A percentile compares a stretch with the other conserved stretches of the same genome.
phyloP scores from a whole-genome alignment of 2,329 filamentous ascomycete genomes.

The Botrytis medusae region DNA sequence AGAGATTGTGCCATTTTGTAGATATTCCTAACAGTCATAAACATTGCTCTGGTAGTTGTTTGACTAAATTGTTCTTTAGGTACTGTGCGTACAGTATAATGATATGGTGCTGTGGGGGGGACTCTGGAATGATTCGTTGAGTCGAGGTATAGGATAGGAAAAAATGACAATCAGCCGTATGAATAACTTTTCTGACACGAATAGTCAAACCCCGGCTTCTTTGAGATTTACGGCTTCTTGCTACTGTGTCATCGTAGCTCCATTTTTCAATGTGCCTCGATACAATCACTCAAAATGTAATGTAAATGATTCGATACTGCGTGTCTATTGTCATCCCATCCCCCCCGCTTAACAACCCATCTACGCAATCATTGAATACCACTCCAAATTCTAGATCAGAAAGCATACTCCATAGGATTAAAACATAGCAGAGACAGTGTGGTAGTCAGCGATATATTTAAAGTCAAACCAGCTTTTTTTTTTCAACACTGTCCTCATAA shows the following conservation, averaged over 20 bases:
- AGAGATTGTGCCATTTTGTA: background rate
- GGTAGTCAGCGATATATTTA: background rate
- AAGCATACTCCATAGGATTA: fast-evolving
- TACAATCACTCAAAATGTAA: background rate
- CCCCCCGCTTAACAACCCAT: background rate
- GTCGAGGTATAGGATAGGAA: background rate
- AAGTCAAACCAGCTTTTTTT: background rate
- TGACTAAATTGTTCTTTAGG: background rate
- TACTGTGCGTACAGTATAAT: background rate
- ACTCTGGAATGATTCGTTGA: background rate
- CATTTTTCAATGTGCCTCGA: background rate
- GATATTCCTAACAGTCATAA: background rate
- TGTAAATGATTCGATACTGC: background rate
- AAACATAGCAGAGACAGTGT: background rate
- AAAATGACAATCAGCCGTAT: background rate
- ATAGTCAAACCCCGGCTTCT: background rate
- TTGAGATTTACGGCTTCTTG: background rate
- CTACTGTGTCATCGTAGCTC: background rate
- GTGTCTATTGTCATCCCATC: background rate
- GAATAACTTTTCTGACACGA: background rate
- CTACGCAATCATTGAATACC: background rate
- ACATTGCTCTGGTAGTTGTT: background rate
- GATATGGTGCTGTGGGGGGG: background rate
- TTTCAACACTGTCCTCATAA: background rate
- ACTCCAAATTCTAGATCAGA: background rate